Evolutionary conservation across 805 yeast genomes (phyloP).

Genomic region (Martiniozyma abietophila): DNA sequence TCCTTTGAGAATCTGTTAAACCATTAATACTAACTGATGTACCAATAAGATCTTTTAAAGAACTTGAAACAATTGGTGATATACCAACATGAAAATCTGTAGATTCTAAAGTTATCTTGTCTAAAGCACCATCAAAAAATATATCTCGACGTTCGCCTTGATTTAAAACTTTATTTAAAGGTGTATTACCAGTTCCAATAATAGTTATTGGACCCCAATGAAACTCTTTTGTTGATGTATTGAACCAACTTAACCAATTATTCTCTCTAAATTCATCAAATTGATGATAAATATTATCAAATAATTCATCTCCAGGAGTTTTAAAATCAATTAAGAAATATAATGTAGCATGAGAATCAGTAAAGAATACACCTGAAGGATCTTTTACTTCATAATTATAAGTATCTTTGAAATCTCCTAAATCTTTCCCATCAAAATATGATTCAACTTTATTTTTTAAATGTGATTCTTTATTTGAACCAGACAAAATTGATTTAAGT

Average conservation of each 20-base stretch:
- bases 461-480: constrained; percentile 32
- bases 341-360: constrained; percentile 42
- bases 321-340: constrained; percentile 59
- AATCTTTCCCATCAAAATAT: constrained; percentile 1
- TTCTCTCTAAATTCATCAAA: constrained; percentile 39
- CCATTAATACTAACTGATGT: constrained; percentile 18
- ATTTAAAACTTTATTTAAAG: constrained; percentile 29
- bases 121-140: constrained; percentile 48
- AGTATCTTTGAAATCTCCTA: neutral
- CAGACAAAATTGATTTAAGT: constrained; percentile 36
- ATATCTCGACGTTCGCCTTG: constrained; percentile 24
- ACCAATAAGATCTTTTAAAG: constrained; percentile 21
- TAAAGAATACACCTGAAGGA: constrained; percentile 25
- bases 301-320: constrained; percentile 44
- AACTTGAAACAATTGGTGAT: constrained; percentile 30
- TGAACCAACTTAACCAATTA: constrained; percentile 42
- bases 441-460: constrained; percentile 13
- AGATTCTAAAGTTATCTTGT: constrained; percentile 10
- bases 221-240: constrained; percentile 26
- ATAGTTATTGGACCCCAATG: constrained; percentile 50
- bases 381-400: constrained; percentile 6
- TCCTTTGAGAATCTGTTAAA: constrained; percentile 28
- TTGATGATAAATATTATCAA: constrained; percentile 33
- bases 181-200: constrained; percentile 59
- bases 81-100: constrained; percentile 9